A percentile compares a stretch with the other conserved stretches of the same genome.
Conservation (phyloP, 495 filamentous ascomycete species). For the Hypoxylon intermedium region DNA sequence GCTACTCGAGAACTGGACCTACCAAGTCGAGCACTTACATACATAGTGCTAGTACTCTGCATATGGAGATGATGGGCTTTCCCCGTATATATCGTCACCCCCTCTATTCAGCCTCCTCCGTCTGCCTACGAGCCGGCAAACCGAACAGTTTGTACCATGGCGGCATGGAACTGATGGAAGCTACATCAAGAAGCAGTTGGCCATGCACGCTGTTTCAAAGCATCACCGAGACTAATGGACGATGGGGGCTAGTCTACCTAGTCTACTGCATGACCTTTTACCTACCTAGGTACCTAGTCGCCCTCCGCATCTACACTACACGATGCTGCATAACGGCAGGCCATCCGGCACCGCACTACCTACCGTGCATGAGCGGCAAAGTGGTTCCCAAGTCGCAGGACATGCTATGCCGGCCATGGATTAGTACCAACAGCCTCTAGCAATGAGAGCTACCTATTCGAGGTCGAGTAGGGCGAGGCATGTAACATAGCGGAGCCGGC, state of each 20-base stretch:
- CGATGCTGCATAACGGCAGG: conserved; percentile 11
- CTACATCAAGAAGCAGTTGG: conserved; percentile 1
- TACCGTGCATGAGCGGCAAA: conserved; percentile 25
- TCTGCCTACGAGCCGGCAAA: background rate
- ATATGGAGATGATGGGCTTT: no score
- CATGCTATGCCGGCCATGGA: conserved; percentile 6
- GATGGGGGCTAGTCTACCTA: conserved; percentile 2
- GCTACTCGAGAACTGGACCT: conserved; percentile 25
- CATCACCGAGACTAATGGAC: conserved; percentile 15
- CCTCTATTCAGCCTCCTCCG: background rate
- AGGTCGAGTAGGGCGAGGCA: conserved; percentile 17
- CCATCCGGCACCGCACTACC: conserved; percentile 8
- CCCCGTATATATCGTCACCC: background rate
- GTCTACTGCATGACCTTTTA: conserved; percentile 24
- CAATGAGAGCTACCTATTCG: conserved; percentile 16
- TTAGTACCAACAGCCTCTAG: conserved; percentile 5
- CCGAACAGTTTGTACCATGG: no score
- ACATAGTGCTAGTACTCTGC: background rate
- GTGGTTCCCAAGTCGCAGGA: conserved; percentile 7
- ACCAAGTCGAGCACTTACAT: background rate
- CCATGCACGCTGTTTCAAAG: conserved; percentile 14
- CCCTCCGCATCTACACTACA: conserved; percentile 21
- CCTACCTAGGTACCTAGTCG: no score
- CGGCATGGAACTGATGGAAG: background rate
- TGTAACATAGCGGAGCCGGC: conserved; percentile 6